Conservation (phyloP, 164 flowering plant species). For the Stephania japonica region DNA sequence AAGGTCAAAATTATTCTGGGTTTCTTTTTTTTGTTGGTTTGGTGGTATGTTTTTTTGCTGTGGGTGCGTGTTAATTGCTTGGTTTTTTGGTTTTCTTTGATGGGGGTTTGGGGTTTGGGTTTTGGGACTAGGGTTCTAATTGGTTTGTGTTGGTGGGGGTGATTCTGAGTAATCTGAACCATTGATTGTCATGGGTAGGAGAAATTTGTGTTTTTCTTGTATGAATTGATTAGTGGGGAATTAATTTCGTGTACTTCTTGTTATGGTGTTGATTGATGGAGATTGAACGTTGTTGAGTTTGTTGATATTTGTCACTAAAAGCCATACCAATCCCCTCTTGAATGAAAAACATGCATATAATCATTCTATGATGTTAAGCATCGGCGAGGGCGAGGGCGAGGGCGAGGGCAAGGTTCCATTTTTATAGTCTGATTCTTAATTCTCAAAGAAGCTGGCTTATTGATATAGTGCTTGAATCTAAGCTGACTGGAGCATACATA, state of each 20-base stretch:
- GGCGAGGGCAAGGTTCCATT: too few relatives aligned
- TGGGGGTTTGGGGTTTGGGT: background rate
- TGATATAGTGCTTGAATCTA: background rate
- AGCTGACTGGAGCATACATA: background rate
- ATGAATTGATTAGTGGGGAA: background rate
- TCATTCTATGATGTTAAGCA: background rate
- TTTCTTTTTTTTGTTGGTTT: background rate
- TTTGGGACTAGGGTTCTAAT: background rate
- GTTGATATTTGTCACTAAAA: background rate
- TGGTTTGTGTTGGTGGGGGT: background rate
- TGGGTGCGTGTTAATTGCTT: slow-evolving; percentile 1
- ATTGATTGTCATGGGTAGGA: background rate
- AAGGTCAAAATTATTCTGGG: background rate
- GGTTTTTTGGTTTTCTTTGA: background rate
- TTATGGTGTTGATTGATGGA: background rate
- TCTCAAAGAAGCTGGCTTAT: background rate
- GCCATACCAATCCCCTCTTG: background rate
- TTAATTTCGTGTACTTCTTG: background rate
- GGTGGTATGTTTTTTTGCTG: background rate
- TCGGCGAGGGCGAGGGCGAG: too few relatives aligned
- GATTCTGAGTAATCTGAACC: background rate
- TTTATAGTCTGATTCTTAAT: background rate
- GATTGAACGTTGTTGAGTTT: background rate
- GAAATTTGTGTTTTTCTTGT: background rate
- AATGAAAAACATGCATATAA: background rate